Conservation (phyloP, 2,329 filamentous ascomycete genomes). For the Cercospora zeina region DNA sequence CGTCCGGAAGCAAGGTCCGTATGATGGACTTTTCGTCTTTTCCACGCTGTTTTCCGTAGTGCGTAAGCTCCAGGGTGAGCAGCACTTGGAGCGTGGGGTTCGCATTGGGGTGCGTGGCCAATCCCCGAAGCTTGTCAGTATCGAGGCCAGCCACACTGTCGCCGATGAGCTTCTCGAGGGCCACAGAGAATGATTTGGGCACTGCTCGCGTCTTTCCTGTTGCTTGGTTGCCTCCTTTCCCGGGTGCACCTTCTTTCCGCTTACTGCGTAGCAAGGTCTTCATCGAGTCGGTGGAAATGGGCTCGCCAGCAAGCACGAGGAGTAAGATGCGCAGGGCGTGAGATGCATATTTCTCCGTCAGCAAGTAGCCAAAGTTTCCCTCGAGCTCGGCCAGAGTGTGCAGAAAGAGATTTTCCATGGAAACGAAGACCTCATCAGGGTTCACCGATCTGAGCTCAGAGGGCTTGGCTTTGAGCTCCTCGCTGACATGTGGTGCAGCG, state of each 20-base stretch:
- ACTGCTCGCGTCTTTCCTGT: conserved; percentile 54
- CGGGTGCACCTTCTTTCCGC: conserved; percentile 80
- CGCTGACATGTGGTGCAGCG: conserved; percentile 73
- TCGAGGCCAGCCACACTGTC: conserved; percentile 75
- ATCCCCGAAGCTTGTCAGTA: conserved; percentile 73
- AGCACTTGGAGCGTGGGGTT: conserved; percentile 92
- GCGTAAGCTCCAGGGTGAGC: conserved; percentile 78
- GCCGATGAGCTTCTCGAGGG: conserved; percentile 77
- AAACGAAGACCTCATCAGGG: conserved; percentile 55
- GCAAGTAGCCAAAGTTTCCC: conserved; percentile 74
- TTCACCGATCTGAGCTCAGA: conserved; percentile 44
- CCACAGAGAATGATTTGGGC: conserved; percentile 73
- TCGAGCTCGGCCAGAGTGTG: conserved; percentile 84
- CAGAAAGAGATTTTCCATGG: conserved; percentile 84
- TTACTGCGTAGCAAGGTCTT: conserved; percentile 83
- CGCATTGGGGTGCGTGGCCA: conserved; percentile 85
- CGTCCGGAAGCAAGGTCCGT: conserved; percentile 75
- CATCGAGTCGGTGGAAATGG: conserved; percentile 68
- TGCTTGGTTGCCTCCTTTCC: conserved; percentile 56
- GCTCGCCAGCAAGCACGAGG: conserved; percentile 78
- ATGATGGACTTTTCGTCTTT: conserved; percentile 70
- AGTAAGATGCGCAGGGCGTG: conserved; percentile 85
- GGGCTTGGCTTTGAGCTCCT: conserved; percentile 61
- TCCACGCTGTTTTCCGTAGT: conserved; percentile 66
- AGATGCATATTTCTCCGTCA: conserved; percentile 87